Evolutionary conservation across 108 stramenopile genomes (phyloP).

Genomic region (Cyclotella distinguenda): DNA sequence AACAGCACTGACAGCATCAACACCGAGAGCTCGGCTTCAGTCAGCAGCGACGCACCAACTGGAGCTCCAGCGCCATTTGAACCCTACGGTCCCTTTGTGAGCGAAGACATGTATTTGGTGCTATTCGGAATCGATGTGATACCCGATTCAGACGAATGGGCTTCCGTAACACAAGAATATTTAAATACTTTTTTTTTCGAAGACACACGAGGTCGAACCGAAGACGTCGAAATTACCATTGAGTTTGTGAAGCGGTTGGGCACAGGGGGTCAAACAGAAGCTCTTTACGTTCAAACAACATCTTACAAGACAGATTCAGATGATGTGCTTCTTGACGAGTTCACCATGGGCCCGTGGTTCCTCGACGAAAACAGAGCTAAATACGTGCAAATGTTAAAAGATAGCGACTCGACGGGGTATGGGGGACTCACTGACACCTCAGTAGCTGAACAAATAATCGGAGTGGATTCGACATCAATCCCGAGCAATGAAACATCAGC

Average conservation of each 20-base stretch:
- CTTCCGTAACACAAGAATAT: not conserved
- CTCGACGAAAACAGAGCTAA: not conserved
- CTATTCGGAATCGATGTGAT: not conserved
- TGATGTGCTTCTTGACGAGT: not conserved
- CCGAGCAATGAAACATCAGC: not conserved
- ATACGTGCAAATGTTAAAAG: slow-evolving; percentile 6
- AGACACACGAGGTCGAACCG: not conserved
- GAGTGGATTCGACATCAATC: not conserved
- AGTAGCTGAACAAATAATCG: not conserved
- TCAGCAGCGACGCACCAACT: not conserved
- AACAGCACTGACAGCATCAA: not conserved
- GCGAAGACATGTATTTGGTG: not conserved
- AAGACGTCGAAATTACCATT: not conserved
- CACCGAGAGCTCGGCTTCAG: not conserved
- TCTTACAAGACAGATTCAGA: not conserved
- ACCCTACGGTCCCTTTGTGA: not conserved
- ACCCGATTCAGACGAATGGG: not conserved
- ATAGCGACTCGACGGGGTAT: not conserved
- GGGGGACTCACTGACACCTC: not conserved
- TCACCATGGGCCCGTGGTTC: not conserved
- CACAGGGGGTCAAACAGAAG: not conserved
- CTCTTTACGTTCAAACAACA: not conserved
- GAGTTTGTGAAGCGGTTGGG: not conserved
- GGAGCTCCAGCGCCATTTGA: not conserved
- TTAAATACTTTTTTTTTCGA: not conserved